Conservation (phyloP, 345 rosid genomes). For the Laguncularia racemosa region DNA sequence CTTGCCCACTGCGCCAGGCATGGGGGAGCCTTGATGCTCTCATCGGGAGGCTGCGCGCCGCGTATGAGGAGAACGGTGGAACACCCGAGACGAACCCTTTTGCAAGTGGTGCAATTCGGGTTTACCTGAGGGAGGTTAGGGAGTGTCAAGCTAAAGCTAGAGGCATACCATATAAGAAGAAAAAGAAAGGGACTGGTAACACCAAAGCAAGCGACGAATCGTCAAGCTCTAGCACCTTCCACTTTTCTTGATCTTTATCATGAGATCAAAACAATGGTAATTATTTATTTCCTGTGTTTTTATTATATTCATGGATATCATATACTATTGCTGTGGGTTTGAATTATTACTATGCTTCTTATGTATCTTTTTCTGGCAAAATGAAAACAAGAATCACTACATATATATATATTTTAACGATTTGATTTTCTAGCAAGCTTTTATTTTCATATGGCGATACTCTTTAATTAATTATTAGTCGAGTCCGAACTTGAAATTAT, state of each 20-base stretch:
- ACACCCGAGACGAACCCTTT: constrained; percentile 73
- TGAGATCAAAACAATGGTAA: constrained; percentile 11
- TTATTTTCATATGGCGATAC: too few relatives aligned
- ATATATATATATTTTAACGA: too few relatives aligned
- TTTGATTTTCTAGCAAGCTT: too few relatives aligned
- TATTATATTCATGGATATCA: too few relatives aligned
- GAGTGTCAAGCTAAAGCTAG: constrained; percentile 83
- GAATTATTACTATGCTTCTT: background rate
- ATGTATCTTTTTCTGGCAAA: too few relatives aligned
- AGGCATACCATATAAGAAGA: constrained; percentile 84
- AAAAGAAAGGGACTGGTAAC: constrained; percentile 41
- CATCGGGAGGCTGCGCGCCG: constrained; percentile 83
- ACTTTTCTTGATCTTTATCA: constrained; percentile 28
- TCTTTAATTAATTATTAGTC: too few relatives aligned
- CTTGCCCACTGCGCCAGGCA: constrained; percentile 81
- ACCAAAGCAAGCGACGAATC: constrained; percentile 25
- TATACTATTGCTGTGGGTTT: background rate
- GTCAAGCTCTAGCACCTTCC: constrained; percentile 29
- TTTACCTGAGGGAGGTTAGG: constrained; percentile 68
- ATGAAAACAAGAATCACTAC: too few relatives aligned
- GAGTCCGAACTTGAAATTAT: too few relatives aligned
- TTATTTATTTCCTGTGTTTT: background rate
- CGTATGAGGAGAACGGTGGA: constrained; percentile 87
- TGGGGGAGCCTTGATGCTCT: constrained; percentile 95
- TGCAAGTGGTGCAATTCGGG: constrained; percentile 63